Evolutionary conservation across 1,284 basidiomycete species (phyloP).

Genomic region (Schizophyllum amplum): DNA sequence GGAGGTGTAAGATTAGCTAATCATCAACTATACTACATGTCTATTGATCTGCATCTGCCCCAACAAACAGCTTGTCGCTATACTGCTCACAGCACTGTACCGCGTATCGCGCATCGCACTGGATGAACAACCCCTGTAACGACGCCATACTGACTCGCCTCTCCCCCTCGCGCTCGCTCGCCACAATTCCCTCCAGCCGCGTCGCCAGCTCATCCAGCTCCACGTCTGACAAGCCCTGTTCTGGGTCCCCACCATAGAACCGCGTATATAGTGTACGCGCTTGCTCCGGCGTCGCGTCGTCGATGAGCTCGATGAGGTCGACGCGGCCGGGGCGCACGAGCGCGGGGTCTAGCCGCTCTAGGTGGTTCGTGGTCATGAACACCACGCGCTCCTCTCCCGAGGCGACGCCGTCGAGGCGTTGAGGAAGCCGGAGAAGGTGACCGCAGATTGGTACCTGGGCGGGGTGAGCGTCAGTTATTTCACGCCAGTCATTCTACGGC

Average conservation of each 20-base stretch:
- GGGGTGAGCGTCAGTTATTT: neutral
- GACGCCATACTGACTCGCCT: conserved; percentile 85
- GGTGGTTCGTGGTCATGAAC: conserved; percentile 99
- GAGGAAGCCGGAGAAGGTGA: conserved; percentile 96
- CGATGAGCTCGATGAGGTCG: conserved; percentile 80
- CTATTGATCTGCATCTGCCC: too few relatives aligned
- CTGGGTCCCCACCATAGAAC: conserved; percentile 58
- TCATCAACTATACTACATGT: too few relatives aligned
- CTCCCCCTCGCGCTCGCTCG: conserved; percentile 42
- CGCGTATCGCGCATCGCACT: conserved; percentile 58
- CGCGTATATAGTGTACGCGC: conserved; percentile 73
- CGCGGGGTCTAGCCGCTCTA: conserved; percentile 78
- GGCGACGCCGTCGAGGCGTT: conserved; percentile 98
- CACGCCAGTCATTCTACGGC: too few relatives aligned
- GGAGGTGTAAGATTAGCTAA: too few relatives aligned
- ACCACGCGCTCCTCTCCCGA: conserved; percentile 96
- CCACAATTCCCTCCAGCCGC: conserved; percentile 44
- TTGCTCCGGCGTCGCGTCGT: conserved; percentile 83
- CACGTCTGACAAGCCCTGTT: conserved; percentile 17
- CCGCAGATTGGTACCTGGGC: conserved; percentile 79
- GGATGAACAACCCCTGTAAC: conserved; percentile 89
- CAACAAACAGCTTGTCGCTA: neutral
- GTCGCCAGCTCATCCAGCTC: conserved; percentile 42
- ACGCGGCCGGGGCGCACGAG: conserved; percentile 94
- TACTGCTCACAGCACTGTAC: conserved; percentile 26